A percentile compares a stretch with the other conserved stretches of the same genome.
Conservation (phyloP, 164 flowering plant species). For the Macadamia tetraphylla region DNA sequence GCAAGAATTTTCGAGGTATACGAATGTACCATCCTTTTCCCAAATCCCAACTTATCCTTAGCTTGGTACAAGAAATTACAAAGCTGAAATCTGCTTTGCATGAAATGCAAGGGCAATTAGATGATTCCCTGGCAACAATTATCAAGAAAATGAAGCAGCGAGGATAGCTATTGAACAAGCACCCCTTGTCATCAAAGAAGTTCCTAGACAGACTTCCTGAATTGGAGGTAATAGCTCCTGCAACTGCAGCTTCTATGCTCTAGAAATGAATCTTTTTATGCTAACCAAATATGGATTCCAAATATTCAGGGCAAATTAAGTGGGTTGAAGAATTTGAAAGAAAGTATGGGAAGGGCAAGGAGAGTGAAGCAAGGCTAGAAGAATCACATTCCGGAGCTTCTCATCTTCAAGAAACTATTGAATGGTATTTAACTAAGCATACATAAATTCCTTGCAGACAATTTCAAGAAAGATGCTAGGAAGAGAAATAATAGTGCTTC, state of each 20-base stretch:
- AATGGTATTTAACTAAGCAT: constrained; percentile 37
- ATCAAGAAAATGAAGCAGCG: constrained; percentile 73
- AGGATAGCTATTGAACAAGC: constrained; percentile 73
- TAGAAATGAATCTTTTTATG: not conserved
- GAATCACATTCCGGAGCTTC: constrained; percentile 40
- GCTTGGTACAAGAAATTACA: constrained; percentile 63
- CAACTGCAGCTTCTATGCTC: not conserved
- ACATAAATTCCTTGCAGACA: not conserved
- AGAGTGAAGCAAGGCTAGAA: constrained; percentile 41
- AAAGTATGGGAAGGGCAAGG: constrained; percentile 36
- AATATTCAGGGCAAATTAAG: constrained; percentile 41
- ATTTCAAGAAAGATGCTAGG: no score
- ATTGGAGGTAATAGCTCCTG: constrained; percentile 33
- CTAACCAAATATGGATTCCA: constrained; percentile 2
- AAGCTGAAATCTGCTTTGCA: constrained; percentile 53
- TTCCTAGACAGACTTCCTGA: constrained; percentile 57
- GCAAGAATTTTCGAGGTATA: constrained; percentile 64
- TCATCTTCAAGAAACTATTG: constrained; percentile 62
- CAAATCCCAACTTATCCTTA: no score
- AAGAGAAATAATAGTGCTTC: no score
- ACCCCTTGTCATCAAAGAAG: constrained; percentile 68
- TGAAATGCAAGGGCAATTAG: constrained; percentile 58
- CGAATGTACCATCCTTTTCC: constrained; percentile 45
- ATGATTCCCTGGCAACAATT: constrained; percentile 61
- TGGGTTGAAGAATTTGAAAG: constrained; percentile 48